phyloP scores from a whole-genome alignment of 2,329 filamentous ascomycete species.

The Colletotrichum acutatum region DNA sequence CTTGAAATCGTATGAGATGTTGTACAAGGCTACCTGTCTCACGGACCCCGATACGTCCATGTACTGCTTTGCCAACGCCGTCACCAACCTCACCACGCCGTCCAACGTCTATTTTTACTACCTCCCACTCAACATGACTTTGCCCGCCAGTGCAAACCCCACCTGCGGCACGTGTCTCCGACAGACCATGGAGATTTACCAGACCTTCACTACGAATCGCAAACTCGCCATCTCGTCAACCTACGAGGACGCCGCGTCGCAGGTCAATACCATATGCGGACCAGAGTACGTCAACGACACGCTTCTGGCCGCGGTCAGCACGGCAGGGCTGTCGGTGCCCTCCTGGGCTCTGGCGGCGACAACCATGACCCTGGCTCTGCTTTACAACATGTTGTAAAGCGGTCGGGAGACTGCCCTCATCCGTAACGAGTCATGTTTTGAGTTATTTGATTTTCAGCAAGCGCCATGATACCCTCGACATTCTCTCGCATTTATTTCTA shows the following conservation, averaged over 20 bases:
- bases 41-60: slow-evolving; percentile 71
- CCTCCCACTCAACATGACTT: slow-evolving; percentile 78
- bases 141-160: slow-evolving; percentile 76
- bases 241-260: slow-evolving; percentile 77
- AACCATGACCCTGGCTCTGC: slow-evolving; percentile 7
- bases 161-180: slow-evolving; percentile 81
- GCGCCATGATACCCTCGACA: slow-evolving; percentile 35
- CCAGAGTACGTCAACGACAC: slow-evolving; percentile 66
- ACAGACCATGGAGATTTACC: slow-evolving; percentile 85
- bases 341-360: slow-evolving; percentile 20
- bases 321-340: slow-evolving; percentile 34
- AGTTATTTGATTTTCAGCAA: slow-evolving; percentile 36
- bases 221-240: slow-evolving; percentile 74
- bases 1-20: slow-evolving; percentile 78
- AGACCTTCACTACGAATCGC: slow-evolving; percentile 73
- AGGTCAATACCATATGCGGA: slow-evolving; percentile 76
- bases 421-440: slow-evolving; percentile 34
- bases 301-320: slow-evolving; percentile 52
- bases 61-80: slow-evolving; percentile 87
- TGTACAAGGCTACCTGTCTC: slow-evolving; percentile 86
- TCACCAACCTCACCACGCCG: slow-evolving; percentile 77
- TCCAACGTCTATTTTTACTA: slow-evolving; percentile 87
- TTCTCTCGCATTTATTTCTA: slow-evolving; percentile 23
- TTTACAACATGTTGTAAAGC: slow-evolving; percentile 7
- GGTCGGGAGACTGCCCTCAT: neutral